These are phyloP conservation scores for Caryopteris hybrid DNA, from an alignment of 305 asterid genomes.

Conservation along the genomic window DNA sequence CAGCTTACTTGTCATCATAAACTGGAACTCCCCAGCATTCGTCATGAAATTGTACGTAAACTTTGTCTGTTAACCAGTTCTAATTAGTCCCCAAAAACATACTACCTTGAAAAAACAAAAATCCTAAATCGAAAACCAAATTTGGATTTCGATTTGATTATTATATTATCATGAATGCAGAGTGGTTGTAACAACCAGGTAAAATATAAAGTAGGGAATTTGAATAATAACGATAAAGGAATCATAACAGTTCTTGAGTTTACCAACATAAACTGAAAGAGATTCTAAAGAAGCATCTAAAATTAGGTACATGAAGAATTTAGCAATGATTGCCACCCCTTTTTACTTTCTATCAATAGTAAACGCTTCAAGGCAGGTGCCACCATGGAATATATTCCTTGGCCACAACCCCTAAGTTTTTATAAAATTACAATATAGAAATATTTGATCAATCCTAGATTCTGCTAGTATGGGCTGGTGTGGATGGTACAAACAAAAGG, in stretches of 20 bases:
- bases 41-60: conserved; percentile 81
- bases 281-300: conserved; percentile 13
- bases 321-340: conserved; percentile 9
- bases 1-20: conserved; percentile 81
- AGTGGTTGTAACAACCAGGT: conserved; percentile 7
- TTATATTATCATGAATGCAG: neutral
- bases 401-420: no score
- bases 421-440: no score
- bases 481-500: no score
- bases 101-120: no score
- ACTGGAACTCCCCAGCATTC: conserved; percentile 99
- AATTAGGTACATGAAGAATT: conserved; percentile 3
- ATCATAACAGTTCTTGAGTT: conserved; percentile 9
- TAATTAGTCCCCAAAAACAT: neutral
- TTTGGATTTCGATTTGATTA: neutral
- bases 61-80: conserved; percentile 43
- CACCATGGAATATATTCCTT: no score
- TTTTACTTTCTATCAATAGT: no score
- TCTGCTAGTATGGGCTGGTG: no score
- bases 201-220: neutral
- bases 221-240: conserved; percentile 18
- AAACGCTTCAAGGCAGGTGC: no score
- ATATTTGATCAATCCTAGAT: no score
- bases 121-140: no score
- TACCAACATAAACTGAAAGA: conserved; percentile 7